Conservation (phyloP, 768 basidiomycete genomes). For the Amanita thiersii region DNA sequence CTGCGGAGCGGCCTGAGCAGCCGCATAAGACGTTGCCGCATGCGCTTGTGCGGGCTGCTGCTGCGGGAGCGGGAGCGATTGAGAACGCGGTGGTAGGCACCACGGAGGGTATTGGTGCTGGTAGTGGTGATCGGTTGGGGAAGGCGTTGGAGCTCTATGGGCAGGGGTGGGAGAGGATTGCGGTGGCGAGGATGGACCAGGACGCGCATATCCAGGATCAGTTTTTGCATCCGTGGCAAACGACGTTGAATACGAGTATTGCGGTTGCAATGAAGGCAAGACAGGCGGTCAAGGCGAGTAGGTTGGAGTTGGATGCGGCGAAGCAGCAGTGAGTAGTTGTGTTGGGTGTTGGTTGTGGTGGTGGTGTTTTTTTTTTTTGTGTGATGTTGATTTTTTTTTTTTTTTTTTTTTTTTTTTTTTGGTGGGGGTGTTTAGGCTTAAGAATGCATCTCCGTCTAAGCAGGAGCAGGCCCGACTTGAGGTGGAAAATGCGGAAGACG, state of each 20-base stretch:
- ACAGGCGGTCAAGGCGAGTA: slow-evolving; percentile 68
- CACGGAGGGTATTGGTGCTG: slow-evolving; percentile 16
- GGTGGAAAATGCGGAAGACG: slow-evolving; percentile 91
- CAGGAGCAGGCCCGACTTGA: slow-evolving; percentile 92
- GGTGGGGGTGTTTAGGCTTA: slow-evolving; percentile 72
- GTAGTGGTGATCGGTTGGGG: slow-evolving; percentile 58
- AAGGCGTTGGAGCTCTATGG: slow-evolving; percentile 76
- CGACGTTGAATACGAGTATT: slow-evolving; percentile 76
- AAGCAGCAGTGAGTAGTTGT: slow-evolving; percentile 63
- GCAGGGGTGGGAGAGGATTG: slow-evolving; percentile 75
- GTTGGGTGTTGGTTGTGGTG: slow-evolving; percentile 1
- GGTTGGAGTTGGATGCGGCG: slow-evolving; percentile 86
- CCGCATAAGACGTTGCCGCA: slow-evolving; percentile 97
- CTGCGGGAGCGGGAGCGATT: slow-evolving; percentile 37
- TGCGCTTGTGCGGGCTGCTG: slow-evolving; percentile 75
- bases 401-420: not conserved
- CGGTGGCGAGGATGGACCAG: slow-evolving; percentile 71
- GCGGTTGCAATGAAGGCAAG: slow-evolving; percentile 90
- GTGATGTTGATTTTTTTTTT: not conserved
- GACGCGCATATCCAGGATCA: slow-evolving; percentile 59
- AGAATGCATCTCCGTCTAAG: slow-evolving; percentile 62
- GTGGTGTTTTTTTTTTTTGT: not conserved
- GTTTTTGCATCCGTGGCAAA: slow-evolving; percentile 83
- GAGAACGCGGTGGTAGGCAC: slow-evolving; percentile 21
- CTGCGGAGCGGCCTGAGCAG: slow-evolving; percentile 42